Percentiles rank a stretch among this genome's conserved stretches.
Evolutionary conservation across 2,329 filamentous ascomycete species (phyloP).

Genomic region (Neurospora crassa): DNA sequence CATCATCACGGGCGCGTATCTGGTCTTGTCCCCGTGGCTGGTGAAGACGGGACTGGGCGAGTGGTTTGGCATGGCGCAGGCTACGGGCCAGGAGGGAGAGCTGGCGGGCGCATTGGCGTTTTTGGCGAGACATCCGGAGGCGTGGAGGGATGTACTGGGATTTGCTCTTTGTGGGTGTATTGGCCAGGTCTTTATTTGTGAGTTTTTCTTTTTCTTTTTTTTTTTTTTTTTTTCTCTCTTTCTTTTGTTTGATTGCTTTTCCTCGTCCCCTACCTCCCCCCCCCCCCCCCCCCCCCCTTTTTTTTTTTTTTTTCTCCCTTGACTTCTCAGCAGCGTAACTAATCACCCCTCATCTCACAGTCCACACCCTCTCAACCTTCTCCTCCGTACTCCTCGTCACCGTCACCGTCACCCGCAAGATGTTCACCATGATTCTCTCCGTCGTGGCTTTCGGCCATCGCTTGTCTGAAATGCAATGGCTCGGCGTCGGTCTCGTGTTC

Average conservation of each 20-base stretch:
- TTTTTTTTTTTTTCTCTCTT: no score
- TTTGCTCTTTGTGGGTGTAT: constrained; percentile 87
- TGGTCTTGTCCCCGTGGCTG: constrained; percentile 72
- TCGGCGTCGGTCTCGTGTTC: constrained; percentile 87
- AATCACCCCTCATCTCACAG: constrained; percentile 16
- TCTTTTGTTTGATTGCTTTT: no score
- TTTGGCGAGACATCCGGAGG: constrained; percentile 66
- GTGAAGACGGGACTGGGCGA: constrained; percentile 55
- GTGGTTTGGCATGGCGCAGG: constrained; percentile 53
- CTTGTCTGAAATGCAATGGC: constrained; percentile 81
- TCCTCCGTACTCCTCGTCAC: constrained; percentile 87
- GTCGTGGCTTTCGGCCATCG: constrained; percentile 91
- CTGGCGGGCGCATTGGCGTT: constrained; percentile 72
- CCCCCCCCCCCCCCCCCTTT: no score
- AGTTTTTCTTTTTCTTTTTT: constrained; percentile 21
- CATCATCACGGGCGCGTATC: constrained; percentile 63
- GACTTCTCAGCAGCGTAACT: no score
- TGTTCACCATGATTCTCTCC: constrained; percentile 97
- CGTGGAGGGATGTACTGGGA: constrained; percentile 79
- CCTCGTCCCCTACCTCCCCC: no score
- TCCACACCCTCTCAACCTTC: constrained; percentile 89
- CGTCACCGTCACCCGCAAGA: constrained; percentile 94
- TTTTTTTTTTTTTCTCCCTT: no score
- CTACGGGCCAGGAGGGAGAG: constrained; percentile 51
- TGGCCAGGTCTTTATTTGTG: constrained; percentile 92